Conservation (phyloP, 2,329 filamentous ascomycete species). For the Microdochium nivale region DNA sequence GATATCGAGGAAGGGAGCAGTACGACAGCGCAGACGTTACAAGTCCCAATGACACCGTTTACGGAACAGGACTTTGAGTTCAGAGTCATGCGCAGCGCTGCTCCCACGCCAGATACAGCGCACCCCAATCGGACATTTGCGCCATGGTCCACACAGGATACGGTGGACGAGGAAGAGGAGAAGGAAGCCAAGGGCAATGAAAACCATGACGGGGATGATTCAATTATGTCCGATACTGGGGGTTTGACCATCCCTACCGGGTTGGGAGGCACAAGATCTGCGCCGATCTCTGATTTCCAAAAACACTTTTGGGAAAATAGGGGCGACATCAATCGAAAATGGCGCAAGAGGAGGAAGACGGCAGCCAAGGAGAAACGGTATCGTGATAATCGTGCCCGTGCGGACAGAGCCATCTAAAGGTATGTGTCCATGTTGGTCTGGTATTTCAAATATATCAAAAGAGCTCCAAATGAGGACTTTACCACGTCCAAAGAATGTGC, state of each 20-base stretch:
- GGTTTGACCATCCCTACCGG: neutral
- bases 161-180: slow-evolving; percentile 16
- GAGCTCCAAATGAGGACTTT: too few species aligned
- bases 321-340: slow-evolving; percentile 55
- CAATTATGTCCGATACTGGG: slow-evolving; percentile 7
- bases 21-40: slow-evolving; percentile 8
- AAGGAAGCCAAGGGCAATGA: slow-evolving; percentile 23
- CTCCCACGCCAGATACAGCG: slow-evolving; percentile 90
- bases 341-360: slow-evolving; percentile 56
- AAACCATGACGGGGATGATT: slow-evolving; percentile 3
- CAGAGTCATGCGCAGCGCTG: slow-evolving; percentile 73
- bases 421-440: neutral
- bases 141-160: slow-evolving; percentile 37
- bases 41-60: slow-evolving; percentile 71
- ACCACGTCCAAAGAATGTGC: too few species aligned
- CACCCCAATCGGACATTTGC: slow-evolving; percentile 58
- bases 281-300: slow-evolving; percentile 43
- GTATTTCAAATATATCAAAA: too few species aligned
- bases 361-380: slow-evolving; percentile 60
- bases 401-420: slow-evolving; percentile 28
- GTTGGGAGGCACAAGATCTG: neutral
- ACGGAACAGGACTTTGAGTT: slow-evolving; percentile 70
- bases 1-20: slow-evolving; percentile 23
- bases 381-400: slow-evolving; percentile 52
- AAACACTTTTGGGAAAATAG: slow-evolving; percentile 62